Conservation (phyloP, 2,329 filamentous ascomycete species). For the Fusarium verticillioides region DNA sequence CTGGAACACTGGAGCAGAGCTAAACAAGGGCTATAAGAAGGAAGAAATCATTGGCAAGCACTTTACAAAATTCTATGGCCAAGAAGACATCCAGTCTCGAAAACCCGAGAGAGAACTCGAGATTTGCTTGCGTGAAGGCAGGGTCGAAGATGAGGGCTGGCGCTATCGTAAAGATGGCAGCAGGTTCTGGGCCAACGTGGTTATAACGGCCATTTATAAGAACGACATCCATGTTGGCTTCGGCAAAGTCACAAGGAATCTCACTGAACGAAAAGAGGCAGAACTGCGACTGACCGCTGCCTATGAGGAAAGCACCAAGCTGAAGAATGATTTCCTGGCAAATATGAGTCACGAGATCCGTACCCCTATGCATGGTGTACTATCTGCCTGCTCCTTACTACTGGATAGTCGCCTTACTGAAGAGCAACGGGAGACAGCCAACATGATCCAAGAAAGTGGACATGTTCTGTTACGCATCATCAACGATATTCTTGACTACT, state of each 20-base stretch:
- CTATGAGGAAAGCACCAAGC: neutral
- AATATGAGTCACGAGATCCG: constrained; percentile 12
- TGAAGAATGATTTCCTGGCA: constrained; percentile 10
- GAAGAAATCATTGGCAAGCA: constrained; percentile 9
- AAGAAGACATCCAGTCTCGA: neutral
- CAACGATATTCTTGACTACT: constrained; percentile 15
- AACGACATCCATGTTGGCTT: constrained; percentile 7
- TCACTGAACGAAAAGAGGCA: constrained; percentile 8
- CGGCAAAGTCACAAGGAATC: constrained; percentile 3
- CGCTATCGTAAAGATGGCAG: constrained; percentile 12
- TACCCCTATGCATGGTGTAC: constrained; percentile 6
- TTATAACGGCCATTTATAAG: constrained; percentile 8
- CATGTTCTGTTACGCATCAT: neutral
- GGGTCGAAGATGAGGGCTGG: constrained; percentile 9
- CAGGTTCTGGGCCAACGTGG: constrained; percentile 1
- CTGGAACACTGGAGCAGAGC: constrained; percentile 2
- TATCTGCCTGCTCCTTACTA: neutral
- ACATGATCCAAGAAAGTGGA: constrained; percentile 6
- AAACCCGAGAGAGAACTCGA: constrained; percentile 12
- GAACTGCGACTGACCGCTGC: constrained; percentile 1
- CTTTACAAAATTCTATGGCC: constrained; percentile 3
- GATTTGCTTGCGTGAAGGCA: constrained; percentile 2
- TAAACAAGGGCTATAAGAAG: constrained; percentile 6
- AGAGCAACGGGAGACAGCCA: constrained; percentile 8
- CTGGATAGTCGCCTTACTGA: neutral